Evolutionary conservation across 2,329 filamentous ascomycete species (phyloP).

Genomic region (Aspergillus carbonarius): DNA sequence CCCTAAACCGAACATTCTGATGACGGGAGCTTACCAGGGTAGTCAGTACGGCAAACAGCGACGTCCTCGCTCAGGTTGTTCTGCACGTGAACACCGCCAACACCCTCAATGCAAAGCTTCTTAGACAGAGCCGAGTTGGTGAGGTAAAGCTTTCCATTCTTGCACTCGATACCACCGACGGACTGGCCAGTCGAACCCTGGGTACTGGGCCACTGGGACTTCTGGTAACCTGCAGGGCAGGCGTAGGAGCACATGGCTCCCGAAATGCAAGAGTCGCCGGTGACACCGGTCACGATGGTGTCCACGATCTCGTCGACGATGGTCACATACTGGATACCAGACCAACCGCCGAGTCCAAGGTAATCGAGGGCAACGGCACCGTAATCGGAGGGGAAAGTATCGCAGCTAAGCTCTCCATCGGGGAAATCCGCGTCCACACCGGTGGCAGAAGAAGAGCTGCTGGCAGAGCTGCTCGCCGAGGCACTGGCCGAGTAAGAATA

Average conservation of each 20-base stretch:
- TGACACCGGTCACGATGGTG: conserved; percentile 64
- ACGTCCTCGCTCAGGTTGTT: conserved; percentile 70
- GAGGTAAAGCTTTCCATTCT: conserved; percentile 69
- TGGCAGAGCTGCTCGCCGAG: conserved; percentile 25
- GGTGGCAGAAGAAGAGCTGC: conserved; percentile 34
- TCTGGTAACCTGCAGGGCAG: conserved; percentile 88
- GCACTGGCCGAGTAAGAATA: conserved; percentile 23
- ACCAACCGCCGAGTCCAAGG: conserved; percentile 72
- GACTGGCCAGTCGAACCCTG: conserved; percentile 83
- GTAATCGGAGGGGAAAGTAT: conserved; percentile 73
- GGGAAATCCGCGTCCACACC: conserved; percentile 72
- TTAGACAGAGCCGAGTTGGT: conserved; percentile 65
- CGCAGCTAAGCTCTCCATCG: conserved; percentile 69
- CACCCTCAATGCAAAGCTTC: conserved; percentile 73
- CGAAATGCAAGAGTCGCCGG: conserved; percentile 59
- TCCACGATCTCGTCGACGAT: conserved; percentile 56
- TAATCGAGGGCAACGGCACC: conserved; percentile 72
- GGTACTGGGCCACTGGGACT: conserved; percentile 79
- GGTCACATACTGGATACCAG: conserved; percentile 69
- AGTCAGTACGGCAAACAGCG: conserved; percentile 89
- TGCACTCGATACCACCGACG: conserved; percentile 81
- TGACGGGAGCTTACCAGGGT: conserved; percentile 64
- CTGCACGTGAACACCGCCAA: conserved; percentile 67
- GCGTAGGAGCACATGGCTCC: conserved; percentile 86
- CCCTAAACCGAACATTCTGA: neutral